Evolutionary conservation across 208 protist species (phyloP).

Genomic region (Leishmania braziliensis): DNA sequence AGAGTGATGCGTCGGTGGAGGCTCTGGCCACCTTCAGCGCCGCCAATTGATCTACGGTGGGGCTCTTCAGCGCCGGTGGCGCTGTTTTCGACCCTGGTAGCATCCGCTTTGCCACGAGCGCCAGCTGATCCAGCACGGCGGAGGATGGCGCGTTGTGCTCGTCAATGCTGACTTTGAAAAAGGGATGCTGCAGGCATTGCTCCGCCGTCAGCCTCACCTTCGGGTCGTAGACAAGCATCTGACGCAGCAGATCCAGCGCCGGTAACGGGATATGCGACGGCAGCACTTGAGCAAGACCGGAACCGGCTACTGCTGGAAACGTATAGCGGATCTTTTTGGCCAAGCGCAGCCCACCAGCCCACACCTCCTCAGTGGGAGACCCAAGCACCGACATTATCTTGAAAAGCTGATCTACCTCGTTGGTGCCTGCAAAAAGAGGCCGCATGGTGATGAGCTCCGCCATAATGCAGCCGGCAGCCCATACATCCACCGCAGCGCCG

Average conservation of each 20-base stretch:
- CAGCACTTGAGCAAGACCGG: constrained; percentile 64
- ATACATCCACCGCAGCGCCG: constrained; percentile 95
- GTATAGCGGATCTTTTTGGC: constrained; percentile 84
- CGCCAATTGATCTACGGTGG: neutral
- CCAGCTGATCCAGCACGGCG: constrained; percentile 49
- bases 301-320: constrained; percentile 65
- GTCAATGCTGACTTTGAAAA: constrained; percentile 78
- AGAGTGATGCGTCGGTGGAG: constrained; percentile 18
- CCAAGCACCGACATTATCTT: constrained; percentile 84
- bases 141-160: constrained; percentile 49
- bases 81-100: constrained; percentile 53
- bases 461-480: constrained; percentile 97
- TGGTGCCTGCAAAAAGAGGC: constrained; percentile 95
- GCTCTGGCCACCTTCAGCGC: constrained; percentile 10
- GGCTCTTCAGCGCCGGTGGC: constrained; percentile 36
- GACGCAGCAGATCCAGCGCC: constrained; percentile 90
- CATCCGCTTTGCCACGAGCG: constrained; percentile 50
- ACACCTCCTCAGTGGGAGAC: constrained; percentile 75
- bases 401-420: constrained; percentile 87
- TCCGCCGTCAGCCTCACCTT: constrained; percentile 93
- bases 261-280: constrained; percentile 84
- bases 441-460: constrained; percentile 97
- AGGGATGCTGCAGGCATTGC: constrained; percentile 94
- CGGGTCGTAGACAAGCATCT: constrained; percentile 96
- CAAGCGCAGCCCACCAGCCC: constrained; percentile 69